Base-by-base conservation (phyloP, 208 protist species). In the Leishmania turanica region DNA sequence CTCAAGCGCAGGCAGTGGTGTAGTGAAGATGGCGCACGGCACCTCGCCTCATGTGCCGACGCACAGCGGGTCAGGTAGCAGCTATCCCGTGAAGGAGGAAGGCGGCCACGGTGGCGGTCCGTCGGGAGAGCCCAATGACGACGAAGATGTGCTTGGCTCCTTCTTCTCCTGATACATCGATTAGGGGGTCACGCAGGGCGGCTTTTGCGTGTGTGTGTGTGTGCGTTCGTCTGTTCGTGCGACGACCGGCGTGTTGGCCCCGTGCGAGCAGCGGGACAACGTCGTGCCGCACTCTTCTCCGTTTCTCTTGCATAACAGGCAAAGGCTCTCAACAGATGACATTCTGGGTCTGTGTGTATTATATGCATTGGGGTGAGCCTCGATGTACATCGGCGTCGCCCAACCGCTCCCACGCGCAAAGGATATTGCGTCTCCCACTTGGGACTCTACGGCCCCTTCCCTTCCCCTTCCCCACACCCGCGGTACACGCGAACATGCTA, bases 81-180 rank as follows among this genome's bases (percentile, higher is more conserved):
- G 60, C 21, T 24, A 68, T 60, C 31, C 42, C 21, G 75, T 92
- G 74, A 90, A 90, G 82, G 84, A 84, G 54, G 83, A 90, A 75
- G 68, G 75, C 40, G 51, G 64, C 40, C 54, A 37, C 40, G 31
- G 51, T 45, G 40, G 51, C n/a, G 73, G 66, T 31, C 78, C 45
- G 34, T 65, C 54, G 2, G 49, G 80, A 17, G 56, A 40, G 0
- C 69, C 62, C 15, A 71, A 78, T 27, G 84, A 88, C 47, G 82
- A 89, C 15, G 85, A 85, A 40, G 81, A 88, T 42, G 82, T 89
- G 34, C 56, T 89, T 13, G 85, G 81, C 7, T 83, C 85, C 3
- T 88, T 88, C 58, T 88, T 82, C 42, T 83, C 60, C 58, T 75
- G 70, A 71, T 9, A 40, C 17, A 53, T 64, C 34, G 19, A 75